Evolutionary conservation across 208 protist species (phyloP), one percentile per base, ranked within the genome.

Genomic region (Leishmania arabica): DNA sequence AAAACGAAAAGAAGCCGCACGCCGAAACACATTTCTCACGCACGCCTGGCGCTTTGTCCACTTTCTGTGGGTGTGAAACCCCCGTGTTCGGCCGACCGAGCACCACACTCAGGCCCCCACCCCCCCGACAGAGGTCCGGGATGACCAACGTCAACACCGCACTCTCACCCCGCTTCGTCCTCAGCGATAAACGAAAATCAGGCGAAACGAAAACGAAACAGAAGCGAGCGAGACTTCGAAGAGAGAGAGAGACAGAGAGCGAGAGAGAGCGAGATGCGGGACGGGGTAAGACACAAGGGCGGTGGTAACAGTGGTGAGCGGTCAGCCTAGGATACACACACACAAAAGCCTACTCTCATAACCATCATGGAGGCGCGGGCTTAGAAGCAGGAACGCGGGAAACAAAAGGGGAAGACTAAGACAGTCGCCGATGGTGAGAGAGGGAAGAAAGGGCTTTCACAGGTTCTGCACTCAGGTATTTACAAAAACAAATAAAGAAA

Each of bases 1-100:
- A 71, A 83, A 70, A 65, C 51, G 53, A 60, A 49, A 75, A 27
- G 45, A 69, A 53, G 75, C 75, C 58, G 75, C 75, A 54, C 75
- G 58, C 75, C 42, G 9, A 31, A 69, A 78, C 58, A 78, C 75
- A 69, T 78, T 69, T 70, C 75, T 78, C 21, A 70, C 34, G 27
- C 15, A 49, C 40, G 68, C 75, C 31, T 78, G 75, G 40, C 24
- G 42, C 68, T 53, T 71, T 49, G 6, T 11, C 1, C 5, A 0
- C 37, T 24, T 19, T 17, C 37, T 11, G 45, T 49, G 7, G 45
- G 0, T 11, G 45, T 49, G 45, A 49, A 49, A 49, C 9, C 45
- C 0, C 34, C 1, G 34, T n/a, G 40, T n/a, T 71, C 40, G 6
- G 56, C 21, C 56, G 34, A 17, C 31, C 64, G 15, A 69, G 8